phyloP scores from a whole-genome alignment of 305 asterid species.

The Solanum chacoense region DNA sequence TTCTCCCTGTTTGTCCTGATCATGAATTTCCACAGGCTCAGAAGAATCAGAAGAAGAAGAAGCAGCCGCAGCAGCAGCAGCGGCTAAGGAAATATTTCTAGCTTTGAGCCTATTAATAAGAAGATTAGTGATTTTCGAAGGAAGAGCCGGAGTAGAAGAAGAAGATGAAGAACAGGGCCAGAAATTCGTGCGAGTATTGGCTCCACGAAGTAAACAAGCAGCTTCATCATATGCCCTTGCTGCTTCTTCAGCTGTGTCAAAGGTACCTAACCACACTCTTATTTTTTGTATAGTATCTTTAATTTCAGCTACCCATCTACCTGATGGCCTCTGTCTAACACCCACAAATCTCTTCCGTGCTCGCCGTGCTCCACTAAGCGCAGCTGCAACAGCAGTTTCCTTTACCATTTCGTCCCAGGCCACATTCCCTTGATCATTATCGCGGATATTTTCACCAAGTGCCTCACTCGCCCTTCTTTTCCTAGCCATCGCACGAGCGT shows the following conservation, averaged over 20 bases:
- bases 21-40: constrained; percentile 3
- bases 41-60: constrained; percentile 8
- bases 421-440: constrained; percentile 1
- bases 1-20: neutral
- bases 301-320: constrained; percentile 44
- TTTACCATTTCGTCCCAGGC: constrained; percentile 25
- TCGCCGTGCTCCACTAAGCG: constrained; percentile 18
- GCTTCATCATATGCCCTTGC: constrained; percentile 44
- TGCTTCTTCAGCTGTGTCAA: constrained; percentile 41
- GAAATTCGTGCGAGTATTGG: constrained; percentile 33
- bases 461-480: constrained; percentile 20
- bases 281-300: constrained; percentile 37
- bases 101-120: constrained; percentile 64
- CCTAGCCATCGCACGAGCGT: constrained; percentile 13
- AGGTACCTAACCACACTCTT: constrained; percentile 38
- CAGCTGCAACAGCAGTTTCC: constrained; percentile 21
- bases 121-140: constrained; percentile 58
- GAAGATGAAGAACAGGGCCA: constrained; percentile 30
- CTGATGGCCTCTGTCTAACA: constrained; percentile 35
- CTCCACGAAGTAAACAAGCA: constrained; percentile 32
- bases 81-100: constrained; percentile 37
- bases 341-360: constrained; percentile 29
- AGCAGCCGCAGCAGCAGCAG: neutral
- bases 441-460: neutral
- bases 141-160: constrained; percentile 41